Evolutionary conservation across 208 protist genomes (phyloP).

Genomic region (Phytomonas francai): DNA sequence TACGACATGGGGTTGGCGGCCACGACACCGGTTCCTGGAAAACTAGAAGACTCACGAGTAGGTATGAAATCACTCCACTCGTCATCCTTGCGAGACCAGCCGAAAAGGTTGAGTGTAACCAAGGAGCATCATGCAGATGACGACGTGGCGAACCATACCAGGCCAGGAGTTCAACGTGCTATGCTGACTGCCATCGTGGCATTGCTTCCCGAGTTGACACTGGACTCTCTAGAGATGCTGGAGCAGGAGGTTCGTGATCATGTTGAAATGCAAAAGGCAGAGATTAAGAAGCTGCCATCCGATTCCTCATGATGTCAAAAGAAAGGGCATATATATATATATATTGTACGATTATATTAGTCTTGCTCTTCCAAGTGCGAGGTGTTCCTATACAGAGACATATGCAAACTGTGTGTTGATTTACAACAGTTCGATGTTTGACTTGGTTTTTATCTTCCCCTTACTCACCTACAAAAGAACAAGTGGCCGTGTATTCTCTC

Average conservation of each 20-base stretch:
- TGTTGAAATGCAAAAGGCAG: constrained; percentile 30
- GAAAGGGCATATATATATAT: no score
- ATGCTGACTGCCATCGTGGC: constrained; percentile 80
- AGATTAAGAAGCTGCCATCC: constrained; percentile 16
- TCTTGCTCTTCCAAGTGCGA: neutral
- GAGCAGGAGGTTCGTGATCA: constrained; percentile 63
- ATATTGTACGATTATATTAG: no score
- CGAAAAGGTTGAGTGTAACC: constrained; percentile 7
- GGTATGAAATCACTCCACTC: no score
- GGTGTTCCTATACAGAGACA: no score
- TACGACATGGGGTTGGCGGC: neutral
- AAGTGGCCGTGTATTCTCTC: no score
- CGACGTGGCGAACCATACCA: constrained; percentile 29
- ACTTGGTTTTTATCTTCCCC: neutral
- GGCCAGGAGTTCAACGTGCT: constrained; percentile 52
- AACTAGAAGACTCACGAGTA: no score
- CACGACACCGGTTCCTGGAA: neutral
- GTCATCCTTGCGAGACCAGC: neutral
- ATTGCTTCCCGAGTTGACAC: constrained; percentile 75
- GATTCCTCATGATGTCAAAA: constrained; percentile 3
- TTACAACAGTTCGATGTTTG: neutral
- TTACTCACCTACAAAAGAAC: neutral
- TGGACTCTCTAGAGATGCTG: constrained; percentile 73
- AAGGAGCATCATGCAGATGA: constrained; percentile 22
- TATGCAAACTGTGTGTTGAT: no score